Conservation (phyloP, 345 rosid genomes). For the Brassica juncea region DNA sequence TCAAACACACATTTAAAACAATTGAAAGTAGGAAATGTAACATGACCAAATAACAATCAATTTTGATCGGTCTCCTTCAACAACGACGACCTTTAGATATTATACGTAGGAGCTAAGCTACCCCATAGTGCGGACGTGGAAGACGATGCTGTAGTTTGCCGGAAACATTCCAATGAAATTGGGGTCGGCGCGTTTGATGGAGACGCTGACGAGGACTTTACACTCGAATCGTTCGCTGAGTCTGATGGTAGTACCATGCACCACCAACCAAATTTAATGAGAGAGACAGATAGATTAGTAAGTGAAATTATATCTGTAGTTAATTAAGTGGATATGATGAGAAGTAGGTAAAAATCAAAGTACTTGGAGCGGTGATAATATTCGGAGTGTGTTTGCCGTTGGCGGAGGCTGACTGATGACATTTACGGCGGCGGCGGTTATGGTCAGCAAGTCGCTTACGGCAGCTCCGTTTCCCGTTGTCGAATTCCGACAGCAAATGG, state of each 20-base stretch:
- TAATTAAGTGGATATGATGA: neutral
- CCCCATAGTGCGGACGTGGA: conserved; percentile 43
- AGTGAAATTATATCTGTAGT: neutral
- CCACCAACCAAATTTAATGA: neutral
- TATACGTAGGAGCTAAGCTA: neutral
- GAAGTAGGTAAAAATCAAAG: conserved; percentile 36
- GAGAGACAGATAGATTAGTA: neutral
- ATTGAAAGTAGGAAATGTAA: neutral
- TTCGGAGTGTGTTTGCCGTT: conserved; percentile 40
- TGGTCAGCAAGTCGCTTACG: conserved; percentile 94
- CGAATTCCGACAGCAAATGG: conserved; percentile 87
- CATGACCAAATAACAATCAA: neutral
- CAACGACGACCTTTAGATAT: neutral
- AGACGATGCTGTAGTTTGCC: conserved; percentile 54
- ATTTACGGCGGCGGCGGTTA: conserved; percentile 89
- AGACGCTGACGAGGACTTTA: conserved; percentile 48
- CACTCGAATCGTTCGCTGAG: conserved; percentile 48
- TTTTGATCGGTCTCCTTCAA: neutral
- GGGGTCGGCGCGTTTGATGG: conserved; percentile 69
- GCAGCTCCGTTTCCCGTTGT: conserved; percentile 98
- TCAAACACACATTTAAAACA: neutral
- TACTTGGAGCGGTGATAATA: conserved; percentile 36
- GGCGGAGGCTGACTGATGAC: conserved; percentile 46
- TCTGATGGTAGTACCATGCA: neutral
- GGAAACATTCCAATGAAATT: conserved; percentile 79